Base-by-base conservation (phyloP, 768 basidiomycete genomes). In the Suillus plorans region DNA sequence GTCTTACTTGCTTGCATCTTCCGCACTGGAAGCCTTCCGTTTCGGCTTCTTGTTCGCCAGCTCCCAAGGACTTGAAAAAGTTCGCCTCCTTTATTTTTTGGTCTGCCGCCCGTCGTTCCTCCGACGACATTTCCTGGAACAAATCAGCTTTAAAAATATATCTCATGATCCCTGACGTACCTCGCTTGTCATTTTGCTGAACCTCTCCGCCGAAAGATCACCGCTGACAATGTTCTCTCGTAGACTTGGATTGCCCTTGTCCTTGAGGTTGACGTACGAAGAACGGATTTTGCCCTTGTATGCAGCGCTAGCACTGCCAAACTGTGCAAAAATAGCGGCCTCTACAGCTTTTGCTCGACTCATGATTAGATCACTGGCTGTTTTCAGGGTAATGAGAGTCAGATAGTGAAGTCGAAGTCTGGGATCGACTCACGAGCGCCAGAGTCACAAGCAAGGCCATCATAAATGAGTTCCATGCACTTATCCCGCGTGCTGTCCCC, bases 21-120 rank as follows among this genome's bases (percentile, higher is more conserved):
- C 88, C 84, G 73, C 97, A 99, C 75, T 98, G 94, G 91, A 99
- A 99, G 3, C 94, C 96, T 68, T 95, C 94, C 1, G 97, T 99
- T 76, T 99, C 97, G 16, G 96, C 95, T 76, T 95, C 87, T 68
- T 88, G 89, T 69, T 96, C 91, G 3, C 84, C 91, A 0, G 97
- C 97, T 2, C 92, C 93, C 1, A 97, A 87, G 1, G 95, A 91
- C 41, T 95, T 91, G 82, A 93, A 91, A 57, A 99, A 78, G 73
- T 99, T 98, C 61, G 92, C 88, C 70, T 90, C 87, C 63, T 87
- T 84, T 66, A 99, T 90, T 73, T 88, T 90, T 64, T 85, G 85
- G 70, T 96, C 91, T 10, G 90, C 89, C 2, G 90, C 88, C 71
- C 93, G 91, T 39, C 94, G 85, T 68, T 96, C 94, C 72, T 94